Evolutionary conservation across 805 yeast species (phyloP), one percentile per base, ranked within the genome.

Genomic region (Wickerhamiella musiphila): DNA sequence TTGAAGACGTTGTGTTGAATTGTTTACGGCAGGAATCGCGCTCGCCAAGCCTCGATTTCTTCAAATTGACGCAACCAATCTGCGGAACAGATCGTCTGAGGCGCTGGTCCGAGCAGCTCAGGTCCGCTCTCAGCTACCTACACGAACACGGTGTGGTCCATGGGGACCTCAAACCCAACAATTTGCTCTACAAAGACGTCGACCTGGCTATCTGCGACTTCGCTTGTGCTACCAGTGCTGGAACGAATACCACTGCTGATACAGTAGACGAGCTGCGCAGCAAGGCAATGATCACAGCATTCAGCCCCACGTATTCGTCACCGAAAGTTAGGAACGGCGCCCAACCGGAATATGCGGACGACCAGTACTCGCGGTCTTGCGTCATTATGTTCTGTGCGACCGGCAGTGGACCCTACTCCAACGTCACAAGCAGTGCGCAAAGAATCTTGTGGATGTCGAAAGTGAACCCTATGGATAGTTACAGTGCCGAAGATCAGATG

Each of bases 141-240:
- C 51, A 47, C 20, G 19, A 39, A 7, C 33, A 34, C 19, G 41
- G 49, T 4, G 39, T 57, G 18, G 59, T 66, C 11, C 70, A 66
- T 37, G 57, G 67, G 40, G 72, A 66, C 41, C 42, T 63, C 37
- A 66, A 66, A 44, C 54, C 68, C 12, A 60, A 60, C 28, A 66
- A 66, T 41, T 44, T 66, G 6, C 44, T 65, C 36, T 48, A 56
- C 11, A 37, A 47, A 4, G 33, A 24, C 11, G 23, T 9, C 19
- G 11, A 34, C 5, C 60, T 63, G 38, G 60, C 57, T 35, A 40
- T 66, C n/a, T 60, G 60, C 19, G 73, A 67, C 48, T 64, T 67
- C 41, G 57, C 70, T 2, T n/a, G n/a, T n/a, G n/a, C n/a, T n/a
- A 60, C 67, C 18, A 13, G 18, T 13, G 4, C 55, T 63, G 12